These are phyloP conservation scores for Penicillium paneum DNA, from an alignment of 2,329 filamentous ascomycete genomes.

Conservation along the genomic window DNA sequence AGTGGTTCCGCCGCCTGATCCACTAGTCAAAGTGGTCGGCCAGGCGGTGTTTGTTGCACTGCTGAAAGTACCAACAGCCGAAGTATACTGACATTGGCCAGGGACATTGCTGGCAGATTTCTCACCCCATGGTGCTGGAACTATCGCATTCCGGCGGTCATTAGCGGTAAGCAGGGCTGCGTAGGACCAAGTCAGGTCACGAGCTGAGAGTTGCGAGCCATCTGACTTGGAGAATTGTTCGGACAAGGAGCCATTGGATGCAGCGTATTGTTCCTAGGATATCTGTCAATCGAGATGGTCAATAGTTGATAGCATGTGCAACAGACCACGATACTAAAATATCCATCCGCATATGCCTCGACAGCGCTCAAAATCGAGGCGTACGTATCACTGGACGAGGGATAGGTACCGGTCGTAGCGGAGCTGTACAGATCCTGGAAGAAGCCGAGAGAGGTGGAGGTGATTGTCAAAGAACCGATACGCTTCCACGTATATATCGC, in stretches of 20 bases:
- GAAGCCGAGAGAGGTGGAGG: constrained; percentile 64
- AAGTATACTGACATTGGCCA: constrained; percentile 28
- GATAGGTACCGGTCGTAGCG: constrained; percentile 61
- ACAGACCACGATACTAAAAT: constrained; percentile 46
- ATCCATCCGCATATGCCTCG: constrained; percentile 60
- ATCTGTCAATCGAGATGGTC: neutral
- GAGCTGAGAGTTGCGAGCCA: constrained; percentile 38
- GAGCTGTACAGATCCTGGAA: constrained; percentile 64
- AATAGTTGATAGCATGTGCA: rapidly evolving
- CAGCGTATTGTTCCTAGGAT: constrained; percentile 26
- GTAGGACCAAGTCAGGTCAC: constrained; percentile 48
- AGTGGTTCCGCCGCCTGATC: constrained; percentile 9
- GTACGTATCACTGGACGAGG: constrained; percentile 55
- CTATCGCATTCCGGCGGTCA: constrained; percentile 31
- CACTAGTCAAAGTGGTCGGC: constrained; percentile 29
- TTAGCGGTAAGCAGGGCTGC: constrained; percentile 41
- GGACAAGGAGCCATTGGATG: constrained; percentile 33
- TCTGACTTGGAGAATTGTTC: constrained; percentile 42
- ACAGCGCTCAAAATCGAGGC: constrained; percentile 58
- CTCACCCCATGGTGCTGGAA: constrained; percentile 37
- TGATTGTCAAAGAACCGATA: constrained; percentile 62
- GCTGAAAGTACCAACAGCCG: constrained; percentile 34
- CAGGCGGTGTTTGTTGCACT: constrained; percentile 33
- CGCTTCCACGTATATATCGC: constrained; percentile 69
- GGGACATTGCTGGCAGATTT: constrained; percentile 32